These are phyloP conservation scores for Spirogloea muscicola DNA, from an alignment of 139 green algal species.

Conservation along the genomic window DNA sequence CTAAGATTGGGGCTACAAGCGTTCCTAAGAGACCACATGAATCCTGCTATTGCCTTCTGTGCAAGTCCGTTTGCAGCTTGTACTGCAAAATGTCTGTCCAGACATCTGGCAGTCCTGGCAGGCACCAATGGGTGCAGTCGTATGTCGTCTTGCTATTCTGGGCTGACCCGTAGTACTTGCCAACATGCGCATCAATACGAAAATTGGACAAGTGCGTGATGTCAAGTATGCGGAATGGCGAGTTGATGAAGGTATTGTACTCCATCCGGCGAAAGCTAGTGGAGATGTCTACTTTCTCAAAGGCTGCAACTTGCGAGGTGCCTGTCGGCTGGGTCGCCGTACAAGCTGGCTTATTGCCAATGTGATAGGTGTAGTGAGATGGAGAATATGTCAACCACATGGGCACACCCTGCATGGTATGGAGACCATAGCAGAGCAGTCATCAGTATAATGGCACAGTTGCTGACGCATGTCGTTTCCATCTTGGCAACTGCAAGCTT, in stretches of 20 bases:
- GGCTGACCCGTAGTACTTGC: not conserved
- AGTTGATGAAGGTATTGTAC: not conserved
- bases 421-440: too few relatives aligned
- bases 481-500: not conserved
- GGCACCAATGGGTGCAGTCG: slow-evolving; percentile 12
- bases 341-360: not conserved
- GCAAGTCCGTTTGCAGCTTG: too few relatives aligned
- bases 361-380: slow-evolving; percentile 9
- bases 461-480: not conserved
- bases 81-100: slow-evolving; percentile 1
- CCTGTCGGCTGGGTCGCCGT: not conserved
- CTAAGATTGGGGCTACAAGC: too few relatives aligned
- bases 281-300: not conserved
- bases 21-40: too few relatives aligned
- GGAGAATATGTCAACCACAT: slow-evolving; percentile 11
- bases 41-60: too few relatives aligned
- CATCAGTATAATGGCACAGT: too few relatives aligned
- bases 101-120: not conserved
- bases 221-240: not conserved
- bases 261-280: not conserved
- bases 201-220: not conserved
- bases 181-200: not conserved
- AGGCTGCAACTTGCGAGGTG: not conserved
- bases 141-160: slow-evolving; percentile 9
- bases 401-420: slow-evolving; percentile 1